Evolutionary conservation across 805 yeast species (phyloP).

Genomic region (Ogataea chonburiensis): DNA sequence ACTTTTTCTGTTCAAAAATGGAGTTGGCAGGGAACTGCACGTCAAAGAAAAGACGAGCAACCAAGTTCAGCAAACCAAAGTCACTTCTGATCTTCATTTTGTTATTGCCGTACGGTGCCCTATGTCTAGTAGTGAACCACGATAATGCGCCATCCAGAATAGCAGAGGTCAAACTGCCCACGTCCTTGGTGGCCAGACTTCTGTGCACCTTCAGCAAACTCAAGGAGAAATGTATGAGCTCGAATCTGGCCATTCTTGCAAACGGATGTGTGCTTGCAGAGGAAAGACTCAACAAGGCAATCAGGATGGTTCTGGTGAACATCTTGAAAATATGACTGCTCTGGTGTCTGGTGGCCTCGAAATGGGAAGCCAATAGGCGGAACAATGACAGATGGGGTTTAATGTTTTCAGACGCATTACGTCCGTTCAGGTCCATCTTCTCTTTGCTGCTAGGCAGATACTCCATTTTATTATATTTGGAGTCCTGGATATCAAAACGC

Average conservation of each 20-base stretch:
- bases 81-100: slow-evolving; percentile 70
- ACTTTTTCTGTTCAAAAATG: slow-evolving; percentile 48
- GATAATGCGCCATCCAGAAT: slow-evolving; percentile 67
- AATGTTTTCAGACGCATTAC: slow-evolving; percentile 44
- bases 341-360: slow-evolving; percentile 74
- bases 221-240: slow-evolving; percentile 65
- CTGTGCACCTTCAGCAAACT: slow-evolving; percentile 59
- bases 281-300: slow-evolving; percentile 51
- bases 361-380: slow-evolving; percentile 66
- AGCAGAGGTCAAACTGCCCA: slow-evolving; percentile 43
- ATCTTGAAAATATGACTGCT: slow-evolving; percentile 67
- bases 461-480: slow-evolving; percentile 77
- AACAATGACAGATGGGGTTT: slow-evolving; percentile 71
- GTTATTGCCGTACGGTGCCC: slow-evolving; percentile 86
- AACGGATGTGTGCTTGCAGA: slow-evolving; percentile 80
- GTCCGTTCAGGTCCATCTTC: slow-evolving; percentile 52
- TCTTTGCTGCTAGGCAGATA: slow-evolving; percentile 80
- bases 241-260: slow-evolving; percentile 73
- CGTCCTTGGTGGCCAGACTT: slow-evolving; percentile 46
- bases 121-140: slow-evolving; percentile 68
- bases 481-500: slow-evolving; percentile 50
- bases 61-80: slow-evolving; percentile 52
- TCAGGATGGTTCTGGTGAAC: slow-evolving; percentile 58
- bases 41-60: slow-evolving; percentile 37
- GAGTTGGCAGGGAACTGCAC: slow-evolving; percentile 24